Evolutionary conservation across 495 filamentous ascomycete species (phyloP).

Genomic region (Cercophora scortea): DNA sequence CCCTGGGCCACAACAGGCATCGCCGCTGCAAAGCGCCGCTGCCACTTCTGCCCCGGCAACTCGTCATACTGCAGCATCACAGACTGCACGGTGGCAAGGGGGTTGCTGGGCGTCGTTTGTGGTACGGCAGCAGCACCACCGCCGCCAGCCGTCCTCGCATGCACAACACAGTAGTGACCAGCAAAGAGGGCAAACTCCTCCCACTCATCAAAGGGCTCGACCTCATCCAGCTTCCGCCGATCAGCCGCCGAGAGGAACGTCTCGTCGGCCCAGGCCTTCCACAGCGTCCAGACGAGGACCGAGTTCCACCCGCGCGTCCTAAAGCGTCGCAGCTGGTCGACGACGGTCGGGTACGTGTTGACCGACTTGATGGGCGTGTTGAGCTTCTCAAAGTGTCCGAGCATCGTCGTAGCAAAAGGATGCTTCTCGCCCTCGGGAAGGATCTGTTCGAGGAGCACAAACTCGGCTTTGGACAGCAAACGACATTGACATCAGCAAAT

Average conservation of each 20-base stretch:
- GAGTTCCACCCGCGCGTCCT: slow-evolving; percentile 51
- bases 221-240: slow-evolving; percentile 48
- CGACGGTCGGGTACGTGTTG: slow-evolving; percentile 56
- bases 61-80: slow-evolving; percentile 17
- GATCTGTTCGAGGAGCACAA: slow-evolving; percentile 86
- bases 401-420: slow-evolving; percentile 85
- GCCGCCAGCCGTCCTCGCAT: slow-evolving; percentile 35
- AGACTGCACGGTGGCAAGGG: not conserved
- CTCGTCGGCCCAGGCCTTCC: slow-evolving; percentile 69
- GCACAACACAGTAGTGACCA: slow-evolving; percentile 76
- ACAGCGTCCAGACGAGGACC: slow-evolving; percentile 56
- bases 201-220: slow-evolving; percentile 92
- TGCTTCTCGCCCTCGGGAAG: slow-evolving; percentile 68
- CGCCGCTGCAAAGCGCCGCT: slow-evolving; percentile 35
- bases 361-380: slow-evolving; percentile 69
- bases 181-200: slow-evolving; percentile 87
- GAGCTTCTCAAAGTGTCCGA: slow-evolving; percentile 74
- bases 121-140: not conserved
- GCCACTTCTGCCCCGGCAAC: slow-evolving; percentile 24
- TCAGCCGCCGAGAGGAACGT: slow-evolving; percentile 50
- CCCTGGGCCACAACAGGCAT: slow-evolving; percentile 13
- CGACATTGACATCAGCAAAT: not conserved
- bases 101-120: not conserved
- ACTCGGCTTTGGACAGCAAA: slow-evolving; percentile 34
- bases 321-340: slow-evolving; percentile 61